Percentiles rank a stretch among this genome's conserved stretches.
Evolutionary conservation across 257 asterid genomes (phyloP).

Genomic region (Solanum ossicruentum): DNA sequence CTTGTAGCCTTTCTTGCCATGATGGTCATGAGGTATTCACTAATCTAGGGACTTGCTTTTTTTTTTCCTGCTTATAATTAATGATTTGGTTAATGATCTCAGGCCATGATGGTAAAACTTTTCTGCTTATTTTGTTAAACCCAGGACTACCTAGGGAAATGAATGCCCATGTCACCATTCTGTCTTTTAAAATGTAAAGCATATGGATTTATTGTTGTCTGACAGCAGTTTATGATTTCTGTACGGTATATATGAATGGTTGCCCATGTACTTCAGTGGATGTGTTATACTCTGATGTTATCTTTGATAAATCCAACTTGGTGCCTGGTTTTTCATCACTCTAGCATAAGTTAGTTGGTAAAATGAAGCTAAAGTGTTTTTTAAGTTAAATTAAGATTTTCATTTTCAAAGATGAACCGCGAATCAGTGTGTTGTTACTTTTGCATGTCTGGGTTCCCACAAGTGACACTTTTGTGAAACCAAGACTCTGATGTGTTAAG

Average conservation of each 20-base stretch:
- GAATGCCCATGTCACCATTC: background rate
- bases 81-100: background rate
- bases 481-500: background rate
- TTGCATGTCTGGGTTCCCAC: background rate
- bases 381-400: background rate
- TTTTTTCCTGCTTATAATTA: background rate
- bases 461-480: background rate
- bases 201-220: background rate
- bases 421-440: background rate
- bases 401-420: background rate
- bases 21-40: constrained; percentile 86
- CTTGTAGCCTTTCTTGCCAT: constrained; percentile 80
- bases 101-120: background rate
- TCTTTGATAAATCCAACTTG: background rate
- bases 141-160: background rate
- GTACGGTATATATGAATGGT: background rate
- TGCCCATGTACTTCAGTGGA: background rate
- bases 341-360: background rate
- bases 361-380: background rate
- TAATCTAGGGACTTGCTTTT: background rate
- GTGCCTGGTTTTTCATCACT: background rate
- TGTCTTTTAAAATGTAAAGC: background rate
- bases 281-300: background rate
- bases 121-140: background rate
- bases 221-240: background rate